A percentile compares a stretch with the other conserved stretches of the same genome.
phyloP scores from a whole-genome alignment of 768 basidiomycete species.

The Mycena maculata region DNA sequence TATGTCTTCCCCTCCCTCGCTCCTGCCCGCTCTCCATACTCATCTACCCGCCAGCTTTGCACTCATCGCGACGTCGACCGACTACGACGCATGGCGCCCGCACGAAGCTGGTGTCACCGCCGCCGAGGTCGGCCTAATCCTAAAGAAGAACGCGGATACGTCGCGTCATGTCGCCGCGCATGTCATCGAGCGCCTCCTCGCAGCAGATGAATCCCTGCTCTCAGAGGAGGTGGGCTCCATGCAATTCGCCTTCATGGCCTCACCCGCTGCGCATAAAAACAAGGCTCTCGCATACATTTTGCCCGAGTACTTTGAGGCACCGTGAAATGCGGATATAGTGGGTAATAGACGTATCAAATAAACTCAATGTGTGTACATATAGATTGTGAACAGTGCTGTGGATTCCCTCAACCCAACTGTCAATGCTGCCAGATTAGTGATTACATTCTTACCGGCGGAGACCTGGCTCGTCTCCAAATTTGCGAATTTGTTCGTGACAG shows the following conservation, averaged over 20 bases:
- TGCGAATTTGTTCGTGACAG: too few relatives aligned
- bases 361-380: too few relatives aligned
- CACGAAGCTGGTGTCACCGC: conserved; percentile 87
- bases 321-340: background rate
- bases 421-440: too few relatives aligned
- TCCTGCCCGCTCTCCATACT: background rate
- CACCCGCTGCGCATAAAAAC: conserved; percentile 58
- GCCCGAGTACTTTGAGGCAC: conserved; percentile 73
- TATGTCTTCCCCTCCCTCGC: conserved; percentile 51
- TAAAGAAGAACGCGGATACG: conserved; percentile 87
- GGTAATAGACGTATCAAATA: too few relatives aligned
- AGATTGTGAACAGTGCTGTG: too few relatives aligned
- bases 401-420: too few relatives aligned
- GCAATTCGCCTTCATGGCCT: conserved; percentile 88
- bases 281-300: conserved; percentile 79
- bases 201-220: conserved; percentile 60
- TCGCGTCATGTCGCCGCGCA: conserved; percentile 80
- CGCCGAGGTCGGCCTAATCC: conserved; percentile 90
- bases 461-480: too few relatives aligned
- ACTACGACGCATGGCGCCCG: conserved; percentile 96
- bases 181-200: conserved; percentile 78
- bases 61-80: conserved; percentile 89
- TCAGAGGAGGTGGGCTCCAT: conserved; percentile 84
- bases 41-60: conserved; percentile 73
- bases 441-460: too few relatives aligned